Conservation (phyloP, 768 basidiomycete genomes). For the Lactarius evosmus region DNA sequence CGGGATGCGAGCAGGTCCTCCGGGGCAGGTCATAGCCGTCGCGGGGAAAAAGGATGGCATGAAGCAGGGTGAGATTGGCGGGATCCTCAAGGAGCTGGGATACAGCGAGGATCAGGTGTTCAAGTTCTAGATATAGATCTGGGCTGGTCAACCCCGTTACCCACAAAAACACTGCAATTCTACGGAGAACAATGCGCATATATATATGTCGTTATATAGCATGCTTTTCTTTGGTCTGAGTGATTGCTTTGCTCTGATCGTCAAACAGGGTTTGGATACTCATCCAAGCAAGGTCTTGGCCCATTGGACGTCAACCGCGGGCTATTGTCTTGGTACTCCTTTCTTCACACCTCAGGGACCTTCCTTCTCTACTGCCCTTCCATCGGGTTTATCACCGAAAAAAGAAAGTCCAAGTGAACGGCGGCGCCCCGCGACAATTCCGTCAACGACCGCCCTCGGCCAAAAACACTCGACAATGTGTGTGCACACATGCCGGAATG, state of each 20-base stretch:
- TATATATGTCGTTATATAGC: not conserved
- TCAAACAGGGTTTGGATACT: not conserved
- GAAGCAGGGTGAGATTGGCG: constrained; percentile 80
- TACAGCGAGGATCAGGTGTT: constrained; percentile 82
- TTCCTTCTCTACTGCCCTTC: not conserved
- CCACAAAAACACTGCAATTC: not conserved
- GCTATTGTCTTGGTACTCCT: not conserved
- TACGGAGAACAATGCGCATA: not conserved
- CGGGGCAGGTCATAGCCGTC: constrained; percentile 82
- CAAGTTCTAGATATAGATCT: constrained; percentile 25
- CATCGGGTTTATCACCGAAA: not conserved
- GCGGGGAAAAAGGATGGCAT: constrained; percentile 86
- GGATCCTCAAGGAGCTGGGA: constrained; percentile 82
- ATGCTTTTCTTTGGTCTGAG: not conserved
- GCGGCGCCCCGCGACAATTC: not conserved
- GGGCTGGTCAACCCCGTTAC: not conserved
- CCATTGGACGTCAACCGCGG: not conserved
- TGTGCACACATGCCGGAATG: not conserved
- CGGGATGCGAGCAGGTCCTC: constrained; percentile 54
- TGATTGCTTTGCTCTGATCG: not conserved
- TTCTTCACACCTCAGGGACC: not conserved
- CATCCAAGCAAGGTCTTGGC: not conserved
- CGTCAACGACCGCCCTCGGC: not conserved
- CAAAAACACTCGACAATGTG: not conserved
- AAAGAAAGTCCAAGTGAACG: not conserved